Conservation (phyloP, 139 green algal genomes). For the Micromonas pusilla region DNA sequence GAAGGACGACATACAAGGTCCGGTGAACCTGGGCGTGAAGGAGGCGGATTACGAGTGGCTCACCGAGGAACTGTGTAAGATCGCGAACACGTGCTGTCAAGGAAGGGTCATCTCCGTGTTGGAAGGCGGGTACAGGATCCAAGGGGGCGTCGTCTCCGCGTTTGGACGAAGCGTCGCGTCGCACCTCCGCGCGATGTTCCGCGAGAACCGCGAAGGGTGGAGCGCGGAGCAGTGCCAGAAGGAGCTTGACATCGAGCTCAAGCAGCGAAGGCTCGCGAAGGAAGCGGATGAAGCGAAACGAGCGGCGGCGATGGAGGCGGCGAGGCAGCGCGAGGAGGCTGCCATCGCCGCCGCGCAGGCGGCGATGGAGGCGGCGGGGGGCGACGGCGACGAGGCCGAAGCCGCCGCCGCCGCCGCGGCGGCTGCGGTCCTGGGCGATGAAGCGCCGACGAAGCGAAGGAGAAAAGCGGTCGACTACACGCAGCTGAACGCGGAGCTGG, state of each 20-base stretch:
- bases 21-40: conserved; percentile 38
- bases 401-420: background rate
- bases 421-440: background rate
- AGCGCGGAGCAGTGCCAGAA: background rate
- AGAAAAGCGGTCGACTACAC: conserved; percentile 17
- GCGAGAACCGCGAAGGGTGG: conserved; percentile 6
- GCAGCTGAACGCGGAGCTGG: conserved; percentile 10
- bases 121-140: conserved; percentile 87
- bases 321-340: background rate
- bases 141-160: conserved; percentile 62
- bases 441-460: background rate
- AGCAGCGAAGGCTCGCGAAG: conserved; percentile 1
- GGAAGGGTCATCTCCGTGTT: conserved; percentile 76
- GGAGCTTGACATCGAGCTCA: background rate
- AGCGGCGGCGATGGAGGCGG: background rate
- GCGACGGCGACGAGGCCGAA: background rate
- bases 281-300: background rate
- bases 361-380: background rate
- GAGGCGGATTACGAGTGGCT: conserved; percentile 86
- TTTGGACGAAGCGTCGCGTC: conserved; percentile 78
- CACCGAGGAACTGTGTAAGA: conserved; percentile 63
- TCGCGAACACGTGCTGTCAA: conserved; percentile 55
- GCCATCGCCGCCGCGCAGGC: background rate
- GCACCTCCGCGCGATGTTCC: conserved; percentile 64
- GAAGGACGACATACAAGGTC: conserved; percentile 24